Evolutionary conservation across 257 asterid species (phyloP).

Genomic region (Oldenlandia corymbosa): DNA sequence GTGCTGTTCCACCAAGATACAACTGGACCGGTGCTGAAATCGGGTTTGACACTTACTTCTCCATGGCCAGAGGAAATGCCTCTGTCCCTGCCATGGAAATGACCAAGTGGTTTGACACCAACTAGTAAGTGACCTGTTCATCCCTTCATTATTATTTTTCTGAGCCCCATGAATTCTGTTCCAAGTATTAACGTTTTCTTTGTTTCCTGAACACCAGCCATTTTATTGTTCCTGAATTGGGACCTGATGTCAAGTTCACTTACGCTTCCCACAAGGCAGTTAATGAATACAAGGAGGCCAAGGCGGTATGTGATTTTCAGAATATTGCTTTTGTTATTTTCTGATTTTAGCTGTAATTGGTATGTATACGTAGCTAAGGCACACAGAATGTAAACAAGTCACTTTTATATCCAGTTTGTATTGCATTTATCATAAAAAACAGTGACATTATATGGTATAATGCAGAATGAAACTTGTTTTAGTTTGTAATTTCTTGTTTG

Average conservation of each 20-base stretch:
- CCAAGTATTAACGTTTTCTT: not conserved
- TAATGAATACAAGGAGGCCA: slow-evolving; percentile 86
- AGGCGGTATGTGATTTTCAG: slow-evolving; percentile 46
- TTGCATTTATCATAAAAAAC: no score
- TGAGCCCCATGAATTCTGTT: not conserved
- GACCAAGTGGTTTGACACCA: slow-evolving; percentile 99
- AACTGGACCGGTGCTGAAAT: slow-evolving; percentile 90
- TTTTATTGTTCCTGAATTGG: slow-evolving; percentile 87
- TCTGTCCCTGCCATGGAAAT: slow-evolving; percentile 99
- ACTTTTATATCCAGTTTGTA: not conserved
- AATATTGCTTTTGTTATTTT: not conserved
- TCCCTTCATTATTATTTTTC: slow-evolving; percentile 1
- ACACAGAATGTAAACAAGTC: not conserved
- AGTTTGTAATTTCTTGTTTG: not conserved
- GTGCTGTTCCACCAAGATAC: slow-evolving; percentile 89
- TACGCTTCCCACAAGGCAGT: slow-evolving; percentile 96
- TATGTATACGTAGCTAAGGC: not conserved
- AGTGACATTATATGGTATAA: no score
- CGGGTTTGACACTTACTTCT: slow-evolving; percentile 76
- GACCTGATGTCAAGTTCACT: slow-evolving; percentile 72
- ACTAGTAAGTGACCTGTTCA: slow-evolving; percentile 66
- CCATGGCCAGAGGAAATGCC: slow-evolving; percentile 99
- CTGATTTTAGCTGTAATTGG: not conserved
- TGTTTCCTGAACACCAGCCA: slow-evolving; percentile 47
- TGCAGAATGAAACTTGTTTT: not conserved